A percentile compares a stretch with the other conserved stretches of the same genome.
These are phyloP conservation scores for Entoloma clypeatum DNA, from an alignment of 1,284 basidiomycete species.

Conservation along the genomic window DNA sequence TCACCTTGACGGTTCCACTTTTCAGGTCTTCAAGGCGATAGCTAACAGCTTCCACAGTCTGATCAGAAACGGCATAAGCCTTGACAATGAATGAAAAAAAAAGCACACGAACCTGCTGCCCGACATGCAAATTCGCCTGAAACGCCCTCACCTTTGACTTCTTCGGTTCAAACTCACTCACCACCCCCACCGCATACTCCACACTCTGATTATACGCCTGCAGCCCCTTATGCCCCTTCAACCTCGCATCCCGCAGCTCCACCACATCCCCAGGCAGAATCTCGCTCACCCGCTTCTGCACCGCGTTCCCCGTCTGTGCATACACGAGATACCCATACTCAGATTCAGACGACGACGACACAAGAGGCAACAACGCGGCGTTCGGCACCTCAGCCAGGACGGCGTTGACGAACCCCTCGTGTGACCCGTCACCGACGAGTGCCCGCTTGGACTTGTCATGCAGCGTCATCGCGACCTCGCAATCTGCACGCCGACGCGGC, in stretches of 20 bases:
- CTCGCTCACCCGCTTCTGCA: constrained; percentile 72
- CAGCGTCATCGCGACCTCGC: constrained; percentile 63
- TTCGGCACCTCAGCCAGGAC: constrained; percentile 60
- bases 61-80: constrained; percentile 13
- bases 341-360: no score
- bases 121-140: constrained; percentile 78
- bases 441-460: constrained; percentile 72
- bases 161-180: constrained; percentile 80
- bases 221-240: constrained; percentile 87
- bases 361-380: constrained; percentile 35
- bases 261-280: constrained; percentile 86
- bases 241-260: constrained; percentile 69
- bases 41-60: constrained; percentile 77
- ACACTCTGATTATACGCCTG: constrained; percentile 66
- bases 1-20: constrained; percentile 74
- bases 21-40: constrained; percentile 89
- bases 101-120: constrained; percentile 62
- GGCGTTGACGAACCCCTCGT: constrained; percentile 70
- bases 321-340: constrained; percentile 80
- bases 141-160: constrained; percentile 82
- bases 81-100: constrained; percentile 11
- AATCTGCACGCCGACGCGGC: constrained; percentile 73
- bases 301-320: constrained; percentile 60
- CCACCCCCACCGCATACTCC: constrained; percentile 67
- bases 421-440: constrained; percentile 80